Base-by-base conservation (phyloP, 2,329 filamentous ascomycete species). In the Trichoderma sp. region DNA sequence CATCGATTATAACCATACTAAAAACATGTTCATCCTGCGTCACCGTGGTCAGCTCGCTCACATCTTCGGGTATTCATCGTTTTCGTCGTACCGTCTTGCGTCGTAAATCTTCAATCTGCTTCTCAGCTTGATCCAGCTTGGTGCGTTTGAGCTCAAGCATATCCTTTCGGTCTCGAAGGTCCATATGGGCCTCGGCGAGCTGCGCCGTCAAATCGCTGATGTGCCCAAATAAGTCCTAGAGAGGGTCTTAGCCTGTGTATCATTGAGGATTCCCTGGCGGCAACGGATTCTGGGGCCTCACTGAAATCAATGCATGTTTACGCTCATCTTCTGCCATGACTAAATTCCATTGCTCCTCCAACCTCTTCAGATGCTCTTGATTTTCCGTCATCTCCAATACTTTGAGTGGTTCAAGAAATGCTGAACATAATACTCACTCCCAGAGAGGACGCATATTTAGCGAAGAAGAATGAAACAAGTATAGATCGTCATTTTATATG, bases 1-100 rank as follows among this genome's bases (percentile, higher is more conserved):
- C 81, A 73, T 82, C 81, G 69, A 83, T 77, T 17, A 83, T 70
- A 55, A 82, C 80, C 11, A 77, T 78, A 68, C 77, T 78, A 74
- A 78, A 82, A 71, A 61, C 72, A 20, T 77, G 72, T 15, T 72
- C 73, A 55, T 73, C 73, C 77, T 77, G 11, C 11, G 32, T 12
- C 32, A 15, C 57, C 17, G 23, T 50, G 15, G 39, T 69, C 36
- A 69, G 67, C 11, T 28, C 15, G 11, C 39, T 20, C 30, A 20
- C n/a, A 34, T 61, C 57, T 36, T 6, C 20, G 12, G 50, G 17
- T 9, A 43, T 28, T 39, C 3, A 20, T 9, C 6, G 34, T 5
- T 34, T 28, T 11, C n/a, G 1, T 30, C 71, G 17, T 30, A 72
- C 71, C 36, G 63, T 70, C 43, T 70, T 64, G 34, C 66, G 47